A percentile compares a stretch with the other conserved stretches of the same genome.
phyloP scores from a whole-genome alignment of 2,329 filamentous ascomycete species.

The Fusarium caatingaense region DNA sequence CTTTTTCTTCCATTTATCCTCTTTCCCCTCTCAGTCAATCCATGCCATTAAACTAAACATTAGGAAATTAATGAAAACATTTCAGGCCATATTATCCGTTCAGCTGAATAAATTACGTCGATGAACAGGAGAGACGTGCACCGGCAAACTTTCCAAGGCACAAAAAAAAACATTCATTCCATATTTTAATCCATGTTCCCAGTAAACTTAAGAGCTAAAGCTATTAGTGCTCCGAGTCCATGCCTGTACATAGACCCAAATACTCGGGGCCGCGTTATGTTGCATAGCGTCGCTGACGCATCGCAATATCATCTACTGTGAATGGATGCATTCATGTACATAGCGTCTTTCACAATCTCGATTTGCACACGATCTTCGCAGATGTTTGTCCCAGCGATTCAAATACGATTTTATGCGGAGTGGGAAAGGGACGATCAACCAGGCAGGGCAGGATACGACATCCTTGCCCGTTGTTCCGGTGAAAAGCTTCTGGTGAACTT shows the following conservation, averaged over 20 bases:
- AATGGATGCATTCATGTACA: constrained; percentile 2
- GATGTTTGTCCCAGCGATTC: constrained; percentile 19
- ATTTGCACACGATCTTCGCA: constrained; percentile 15
- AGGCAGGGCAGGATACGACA: constrained; percentile 17
- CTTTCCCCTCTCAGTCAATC: neutral
- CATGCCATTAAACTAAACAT: constrained; percentile 6
- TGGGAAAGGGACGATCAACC: constrained; percentile 20
- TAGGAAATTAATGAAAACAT: constrained; percentile 29
- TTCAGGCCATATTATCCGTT: constrained; percentile 8
- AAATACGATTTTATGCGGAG: constrained; percentile 31
- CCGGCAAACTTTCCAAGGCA: constrained; percentile 30
- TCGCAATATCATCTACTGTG: constrained; percentile 5
- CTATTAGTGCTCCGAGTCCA: constrained; percentile 10
- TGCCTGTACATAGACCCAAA: neutral
- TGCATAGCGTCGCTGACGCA: constrained; percentile 29
- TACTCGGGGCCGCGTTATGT: constrained; percentile 21
- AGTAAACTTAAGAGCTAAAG: neutral
- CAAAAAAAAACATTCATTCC: constrained; percentile 7
- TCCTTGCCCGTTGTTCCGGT: constrained; percentile 26
- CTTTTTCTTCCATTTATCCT: neutral
- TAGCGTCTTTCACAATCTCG: constrained; percentile 26
- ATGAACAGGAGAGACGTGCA: constrained; percentile 1
- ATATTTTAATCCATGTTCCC: constrained; percentile 1
- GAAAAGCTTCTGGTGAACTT: constrained; percentile 34
- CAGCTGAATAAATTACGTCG: constrained; percentile 28